Conservation (phyloP, 202 grass and related monocot species). For the Setaria viridis region DNA sequence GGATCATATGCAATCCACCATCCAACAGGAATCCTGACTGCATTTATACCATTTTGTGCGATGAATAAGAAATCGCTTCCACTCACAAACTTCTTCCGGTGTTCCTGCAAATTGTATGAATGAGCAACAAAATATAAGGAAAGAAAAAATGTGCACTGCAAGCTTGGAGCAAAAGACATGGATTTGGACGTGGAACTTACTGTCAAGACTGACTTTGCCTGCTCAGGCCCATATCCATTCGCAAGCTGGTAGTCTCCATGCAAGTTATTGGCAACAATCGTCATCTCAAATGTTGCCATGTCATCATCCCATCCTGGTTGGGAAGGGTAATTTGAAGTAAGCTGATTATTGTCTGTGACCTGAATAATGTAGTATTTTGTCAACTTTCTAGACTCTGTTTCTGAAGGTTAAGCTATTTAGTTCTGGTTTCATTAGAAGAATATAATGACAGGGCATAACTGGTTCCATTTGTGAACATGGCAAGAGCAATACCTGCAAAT, state of each 20-base stretch:
- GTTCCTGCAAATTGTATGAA: constrained; percentile 52
- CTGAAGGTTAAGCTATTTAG: constrained; percentile 17
- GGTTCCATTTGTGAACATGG: not conserved
- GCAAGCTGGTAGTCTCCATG: constrained; percentile 80
- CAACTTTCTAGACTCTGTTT: constrained; percentile 36
- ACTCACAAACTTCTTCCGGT: constrained; percentile 62
- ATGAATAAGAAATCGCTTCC: constrained; percentile 65
- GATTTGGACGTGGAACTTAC: constrained; percentile 53
- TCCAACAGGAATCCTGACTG: constrained; percentile 84
- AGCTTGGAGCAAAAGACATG: not conserved
- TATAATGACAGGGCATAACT: not conserved
- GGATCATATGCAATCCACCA: constrained; percentile 88
- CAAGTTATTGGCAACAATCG: constrained; percentile 61
- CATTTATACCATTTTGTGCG: constrained; percentile 60
- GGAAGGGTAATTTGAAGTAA: constrained; percentile 58
- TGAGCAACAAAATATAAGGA: constrained; percentile 32
- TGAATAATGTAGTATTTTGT: constrained; percentile 51
- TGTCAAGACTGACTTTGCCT: constrained; percentile 51
- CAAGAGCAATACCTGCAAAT: constrained; percentile 60
- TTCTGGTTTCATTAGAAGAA: constrained; percentile 25
- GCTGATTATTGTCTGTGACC: constrained; percentile 55
- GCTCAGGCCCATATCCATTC: constrained; percentile 57
- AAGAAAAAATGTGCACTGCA: not conserved
- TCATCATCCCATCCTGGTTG: constrained; percentile 69
- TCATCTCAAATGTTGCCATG: constrained; percentile 70